Conservation (phyloP, 805 yeast species). For the Yamadazyma phyllophila region DNA sequence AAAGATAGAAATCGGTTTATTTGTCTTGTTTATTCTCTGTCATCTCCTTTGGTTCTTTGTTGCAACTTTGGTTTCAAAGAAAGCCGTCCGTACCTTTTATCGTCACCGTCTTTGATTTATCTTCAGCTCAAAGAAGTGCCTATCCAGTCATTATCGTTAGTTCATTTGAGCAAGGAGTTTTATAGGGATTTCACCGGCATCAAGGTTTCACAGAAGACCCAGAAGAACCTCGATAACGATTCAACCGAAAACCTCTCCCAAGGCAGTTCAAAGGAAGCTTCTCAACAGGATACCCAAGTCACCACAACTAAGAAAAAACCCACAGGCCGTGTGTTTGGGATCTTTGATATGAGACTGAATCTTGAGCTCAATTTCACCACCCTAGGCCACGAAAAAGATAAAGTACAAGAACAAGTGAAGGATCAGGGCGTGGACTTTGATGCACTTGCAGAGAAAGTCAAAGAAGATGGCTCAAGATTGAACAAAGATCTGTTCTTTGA, state of each 20-base stretch:
- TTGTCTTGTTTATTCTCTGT: conserved; percentile 28
- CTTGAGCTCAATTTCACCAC: conserved; percentile 8
- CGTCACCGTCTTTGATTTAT: conserved; percentile 12
- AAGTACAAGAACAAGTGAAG: neutral
- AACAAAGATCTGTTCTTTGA: conserved; percentile 4
- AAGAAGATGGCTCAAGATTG: conserved; percentile 1
- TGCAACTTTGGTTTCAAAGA: conserved; percentile 30
- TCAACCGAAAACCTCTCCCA: too few relatives aligned
- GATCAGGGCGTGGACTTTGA: conserved; percentile 4
- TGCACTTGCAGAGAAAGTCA: neutral
- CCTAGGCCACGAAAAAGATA: conserved; percentile 6
- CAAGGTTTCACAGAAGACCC: neutral
- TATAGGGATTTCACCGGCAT: neutral
- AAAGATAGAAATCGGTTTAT: conserved; percentile 18
- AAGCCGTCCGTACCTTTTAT: conserved; percentile 26
- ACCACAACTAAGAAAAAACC: too few relatives aligned
- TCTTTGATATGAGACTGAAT: conserved; percentile 11
- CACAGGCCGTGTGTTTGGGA: conserved; percentile 4
- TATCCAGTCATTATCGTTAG: conserved; percentile 7
- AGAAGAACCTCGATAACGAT: too few relatives aligned
- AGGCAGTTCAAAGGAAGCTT: neutral
- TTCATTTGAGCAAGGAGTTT: conserved; percentile 3
- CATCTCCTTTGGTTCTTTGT: conserved; percentile 28
- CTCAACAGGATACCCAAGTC: too few relatives aligned
- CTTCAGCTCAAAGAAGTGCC: conserved; percentile 12